Evolutionary conservation across 495 filamentous ascomycete species (phyloP).

Genomic region (Daldinia childiae): DNA sequence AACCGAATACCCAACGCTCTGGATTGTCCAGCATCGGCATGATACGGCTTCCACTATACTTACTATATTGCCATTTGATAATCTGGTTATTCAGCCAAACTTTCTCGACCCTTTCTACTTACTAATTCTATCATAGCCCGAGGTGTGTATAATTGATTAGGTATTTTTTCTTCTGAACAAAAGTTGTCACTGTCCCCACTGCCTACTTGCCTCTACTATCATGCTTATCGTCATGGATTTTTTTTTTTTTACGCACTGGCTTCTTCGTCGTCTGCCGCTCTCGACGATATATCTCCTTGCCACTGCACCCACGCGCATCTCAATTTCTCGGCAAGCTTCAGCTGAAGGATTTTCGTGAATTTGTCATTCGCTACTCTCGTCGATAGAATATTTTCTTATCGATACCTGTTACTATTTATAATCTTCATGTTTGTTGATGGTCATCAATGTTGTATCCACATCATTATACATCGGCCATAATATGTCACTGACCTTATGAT

Average conservation of each 20-base stretch:
- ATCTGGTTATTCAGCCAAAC: slow-evolving; percentile 7
- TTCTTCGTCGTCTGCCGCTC: neutral
- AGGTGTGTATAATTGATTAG: slow-evolving; percentile 15
- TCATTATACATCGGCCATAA: slow-evolving; percentile 19
- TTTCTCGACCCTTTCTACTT: slow-evolving; percentile 10
- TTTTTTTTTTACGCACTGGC: neutral
- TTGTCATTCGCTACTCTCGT: slow-evolving; percentile 21
- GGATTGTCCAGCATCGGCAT: neutral
- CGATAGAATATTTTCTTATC: slow-evolving; percentile 17
- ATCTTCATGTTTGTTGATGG: slow-evolving; percentile 32
- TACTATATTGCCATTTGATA: slow-evolving; percentile 16
- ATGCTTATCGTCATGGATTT: neutral
- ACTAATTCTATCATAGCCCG: neutral
- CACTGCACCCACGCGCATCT: slow-evolving; percentile 5
- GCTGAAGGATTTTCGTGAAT: slow-evolving; percentile 41
- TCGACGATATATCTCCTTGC: slow-evolving; percentile 13
- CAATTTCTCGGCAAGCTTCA: slow-evolving; percentile 26
- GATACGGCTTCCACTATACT: neutral
- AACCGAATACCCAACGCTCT: slow-evolving; percentile 8
- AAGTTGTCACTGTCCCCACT: neutral
- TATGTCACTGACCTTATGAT: slow-evolving; percentile 25
- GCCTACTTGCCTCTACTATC: slow-evolving; percentile 4
- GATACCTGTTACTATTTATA: slow-evolving; percentile 40
- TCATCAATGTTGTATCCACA: slow-evolving; percentile 35
- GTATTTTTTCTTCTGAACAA: slow-evolving; percentile 4